These are phyloP conservation scores for Aspergillus conjunctus DNA, from an alignment of 495 filamentous ascomycete genomes.

Conservation along the genomic window DNA sequence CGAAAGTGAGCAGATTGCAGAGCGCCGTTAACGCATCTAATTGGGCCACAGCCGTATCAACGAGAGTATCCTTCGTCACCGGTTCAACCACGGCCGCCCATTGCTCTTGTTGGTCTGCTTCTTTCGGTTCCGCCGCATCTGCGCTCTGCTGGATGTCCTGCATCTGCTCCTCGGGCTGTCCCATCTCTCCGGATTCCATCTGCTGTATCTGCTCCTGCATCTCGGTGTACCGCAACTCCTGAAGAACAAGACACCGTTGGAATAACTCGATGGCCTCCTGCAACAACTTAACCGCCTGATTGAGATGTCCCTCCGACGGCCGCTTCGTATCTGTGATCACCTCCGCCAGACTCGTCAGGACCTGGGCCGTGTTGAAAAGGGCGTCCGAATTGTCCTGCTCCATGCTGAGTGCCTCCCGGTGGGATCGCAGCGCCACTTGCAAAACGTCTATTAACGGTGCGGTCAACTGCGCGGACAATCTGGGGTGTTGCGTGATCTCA, in stretches of 20 bases:
- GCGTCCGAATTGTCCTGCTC: conserved; percentile 64
- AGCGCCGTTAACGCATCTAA: conserved; percentile 59
- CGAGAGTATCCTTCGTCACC: conserved; percentile 60
- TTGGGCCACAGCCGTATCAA: conserved; percentile 66
- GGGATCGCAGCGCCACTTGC: conserved; percentile 58
- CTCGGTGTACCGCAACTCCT: conserved; percentile 59
- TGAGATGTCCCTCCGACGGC: conserved; percentile 40
- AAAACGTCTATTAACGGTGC: conserved; percentile 54
- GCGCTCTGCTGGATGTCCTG: conserved; percentile 22
- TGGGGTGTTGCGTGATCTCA: conserved; percentile 63
- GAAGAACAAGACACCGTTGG: conserved; percentile 59
- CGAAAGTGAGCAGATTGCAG: conserved; percentile 53
- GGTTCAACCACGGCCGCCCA: conserved; percentile 65
- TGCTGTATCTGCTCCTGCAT: conserved; percentile 48
- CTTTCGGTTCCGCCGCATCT: conserved; percentile 22
- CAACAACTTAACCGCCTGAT: conserved; percentile 49
- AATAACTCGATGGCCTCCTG: conserved; percentile 66
- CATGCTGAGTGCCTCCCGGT: conserved; percentile 59
- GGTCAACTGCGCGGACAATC: conserved; percentile 56
- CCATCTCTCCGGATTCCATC: conserved; percentile 42
- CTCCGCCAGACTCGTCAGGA: conserved; percentile 66
- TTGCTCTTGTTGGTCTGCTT: conserved; percentile 50
- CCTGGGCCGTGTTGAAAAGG: conserved; percentile 70
- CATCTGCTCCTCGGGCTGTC: conserved; percentile 22
- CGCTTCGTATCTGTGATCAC: conserved; percentile 51